Conservation (phyloP, 225 moss, liverwort and hornwort genomes). For the Pseudoscleropodium purum region DNA sequence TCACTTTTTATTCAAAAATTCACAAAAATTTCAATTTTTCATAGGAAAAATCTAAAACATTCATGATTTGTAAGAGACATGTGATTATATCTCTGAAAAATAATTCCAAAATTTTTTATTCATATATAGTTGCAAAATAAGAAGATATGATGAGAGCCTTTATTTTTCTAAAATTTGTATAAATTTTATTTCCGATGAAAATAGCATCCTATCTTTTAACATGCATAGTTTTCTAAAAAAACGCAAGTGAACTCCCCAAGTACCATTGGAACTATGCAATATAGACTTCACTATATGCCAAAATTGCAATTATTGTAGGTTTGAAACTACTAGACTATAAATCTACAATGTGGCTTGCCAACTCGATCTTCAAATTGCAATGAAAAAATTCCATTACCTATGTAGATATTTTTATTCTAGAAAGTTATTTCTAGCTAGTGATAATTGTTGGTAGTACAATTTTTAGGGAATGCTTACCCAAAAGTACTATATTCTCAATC, state of each 20-base stretch:
- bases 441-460: neutral
- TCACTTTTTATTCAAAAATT: neutral
- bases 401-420: neutral
- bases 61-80: neutral
- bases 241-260: accelerated
- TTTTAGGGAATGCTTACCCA: neutral
- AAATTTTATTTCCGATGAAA: neutral
- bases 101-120: neutral
- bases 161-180: neutral
- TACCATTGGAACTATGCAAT: neutral
- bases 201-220: neutral
- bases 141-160: neutral
- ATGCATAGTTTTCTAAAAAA: neutral
- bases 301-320: neutral
- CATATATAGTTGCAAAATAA: neutral
- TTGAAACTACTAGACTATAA: neutral
- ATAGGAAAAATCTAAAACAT: neutral
- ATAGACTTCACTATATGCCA: neutral
- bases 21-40: neutral
- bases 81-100: neutral
- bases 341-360: neutral
- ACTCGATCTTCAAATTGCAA: neutral
- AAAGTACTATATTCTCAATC: neutral
- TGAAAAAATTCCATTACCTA: neutral
- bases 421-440: neutral